Percentiles rank a stretch among this genome's conserved stretches.
Conservation (phyloP, 2,329 filamentous ascomycete genomes). For the Teratosphaeria epicoccoides region DNA sequence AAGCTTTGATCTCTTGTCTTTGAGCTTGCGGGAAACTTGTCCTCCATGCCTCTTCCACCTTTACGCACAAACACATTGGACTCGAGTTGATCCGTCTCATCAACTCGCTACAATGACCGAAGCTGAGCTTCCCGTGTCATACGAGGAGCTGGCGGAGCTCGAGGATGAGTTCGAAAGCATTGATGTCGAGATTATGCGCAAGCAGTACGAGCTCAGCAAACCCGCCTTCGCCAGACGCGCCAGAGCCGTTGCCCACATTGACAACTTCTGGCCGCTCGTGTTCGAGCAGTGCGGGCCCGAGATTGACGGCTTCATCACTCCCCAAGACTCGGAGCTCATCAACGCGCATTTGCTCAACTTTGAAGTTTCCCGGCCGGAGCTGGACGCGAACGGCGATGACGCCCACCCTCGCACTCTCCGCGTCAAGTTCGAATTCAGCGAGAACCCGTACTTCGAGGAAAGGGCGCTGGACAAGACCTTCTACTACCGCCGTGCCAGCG, state of each 20-base stretch:
- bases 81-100: not conserved
- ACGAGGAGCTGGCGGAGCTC: conserved; percentile 67
- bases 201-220: conserved; percentile 54
- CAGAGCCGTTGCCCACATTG: conserved; percentile 59
- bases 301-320: conserved; percentile 79
- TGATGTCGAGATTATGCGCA: conserved; percentile 58
- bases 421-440: conserved; percentile 66
- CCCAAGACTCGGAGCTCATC: conserved; percentile 65
- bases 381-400: conserved; percentile 37
- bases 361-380: conserved; percentile 69
- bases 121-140: conserved; percentile 39
- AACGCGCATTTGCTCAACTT: conserved; percentile 57
- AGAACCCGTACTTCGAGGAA: conserved; percentile 76
- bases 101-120: conserved; percentile 9
- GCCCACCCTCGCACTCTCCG: conserved; percentile 73
- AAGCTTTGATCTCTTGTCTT: no score
- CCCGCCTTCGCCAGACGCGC: conserved; percentile 69
- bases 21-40: no score
- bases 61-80: no score
- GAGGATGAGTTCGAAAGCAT: conserved; percentile 76
- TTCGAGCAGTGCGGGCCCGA: conserved; percentile 78
- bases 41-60: no score
- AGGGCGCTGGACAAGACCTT: conserved; percentile 80
- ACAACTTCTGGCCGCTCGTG: conserved; percentile 90
- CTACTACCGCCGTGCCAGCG: conserved; percentile 62